These are phyloP conservation scores for Phytophthora brassicae DNA, from an alignment of 352 stramenopile genomes.

Conservation along the genomic window DNA sequence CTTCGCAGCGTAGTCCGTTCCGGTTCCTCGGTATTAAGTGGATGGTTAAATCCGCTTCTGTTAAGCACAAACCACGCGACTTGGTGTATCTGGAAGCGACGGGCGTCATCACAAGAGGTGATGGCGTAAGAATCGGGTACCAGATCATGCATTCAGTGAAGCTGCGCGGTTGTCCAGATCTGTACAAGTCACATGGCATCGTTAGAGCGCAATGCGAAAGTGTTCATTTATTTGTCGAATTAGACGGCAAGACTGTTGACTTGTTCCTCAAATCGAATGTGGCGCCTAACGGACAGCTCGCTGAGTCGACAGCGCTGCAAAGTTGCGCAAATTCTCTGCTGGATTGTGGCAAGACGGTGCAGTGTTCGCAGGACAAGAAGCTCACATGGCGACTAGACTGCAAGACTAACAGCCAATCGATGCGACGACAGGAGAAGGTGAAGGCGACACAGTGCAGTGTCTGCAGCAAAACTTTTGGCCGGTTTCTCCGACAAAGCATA, in stretches of 20 bases:
- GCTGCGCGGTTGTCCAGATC: conserved; percentile 39
- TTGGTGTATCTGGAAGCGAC: conserved; percentile 72
- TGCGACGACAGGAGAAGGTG: conserved; percentile 17
- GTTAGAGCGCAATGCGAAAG: conserved; percentile 42
- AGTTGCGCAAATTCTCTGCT: conserved; percentile 42
- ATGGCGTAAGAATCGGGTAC: conserved; percentile 63
- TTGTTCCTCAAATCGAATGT: conserved; percentile 42
- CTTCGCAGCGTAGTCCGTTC: conserved; percentile 61
- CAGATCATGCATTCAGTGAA: conserved; percentile 67
- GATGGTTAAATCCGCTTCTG: conserved; percentile 49
- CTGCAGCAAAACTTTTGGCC: conserved; percentile 45
- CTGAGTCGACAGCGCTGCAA: conserved; percentile 30
- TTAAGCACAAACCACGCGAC: conserved; percentile 53
- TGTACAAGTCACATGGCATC: conserved; percentile 34
- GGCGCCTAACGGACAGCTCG: conserved; percentile 32
- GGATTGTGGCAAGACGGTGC: conserved; percentile 44
- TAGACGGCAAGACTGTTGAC: conserved; percentile 33
- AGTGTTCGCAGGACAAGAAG: conserved; percentile 59
- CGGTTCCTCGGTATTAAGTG: conserved; percentile 72
- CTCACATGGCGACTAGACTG: conserved; percentile 43
- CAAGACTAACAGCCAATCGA: conserved; percentile 19
- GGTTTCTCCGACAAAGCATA: conserved; percentile 33
- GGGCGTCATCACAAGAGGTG: conserved; percentile 49
- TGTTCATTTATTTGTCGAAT: conserved; percentile 45
- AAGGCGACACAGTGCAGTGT: conserved; percentile 39